Percentiles rank a stretch among this genome's conserved stretches.
Evolutionary conservation across 139 green algal genomes (phyloP).

Genomic region (Yamagishiella unicocca): DNA sequence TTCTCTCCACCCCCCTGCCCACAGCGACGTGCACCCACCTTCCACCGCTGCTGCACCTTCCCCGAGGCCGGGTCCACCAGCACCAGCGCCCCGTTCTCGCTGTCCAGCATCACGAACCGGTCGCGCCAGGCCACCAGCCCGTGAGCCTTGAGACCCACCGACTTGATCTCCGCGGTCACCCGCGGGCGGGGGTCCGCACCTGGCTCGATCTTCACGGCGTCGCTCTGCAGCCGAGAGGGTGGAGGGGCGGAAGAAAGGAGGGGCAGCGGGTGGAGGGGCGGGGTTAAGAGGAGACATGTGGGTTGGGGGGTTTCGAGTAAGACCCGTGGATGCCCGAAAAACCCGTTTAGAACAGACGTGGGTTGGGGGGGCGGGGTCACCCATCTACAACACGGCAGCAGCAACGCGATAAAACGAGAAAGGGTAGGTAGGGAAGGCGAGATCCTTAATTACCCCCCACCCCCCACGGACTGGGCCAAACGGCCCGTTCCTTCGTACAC

Average conservation of each 20-base stretch:
- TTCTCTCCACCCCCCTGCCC: too few relatives aligned
- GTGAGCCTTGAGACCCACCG: slow-evolving; percentile 74
- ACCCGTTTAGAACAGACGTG: too few relatives aligned
- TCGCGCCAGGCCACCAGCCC: slow-evolving; percentile 61
- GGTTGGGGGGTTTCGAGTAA: too few relatives aligned
- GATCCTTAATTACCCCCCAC: too few relatives aligned
- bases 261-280: neutral
- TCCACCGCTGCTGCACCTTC: neutral
- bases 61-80: slow-evolving; percentile 43
- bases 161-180: slow-evolving; percentile 37
- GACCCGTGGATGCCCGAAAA: too few relatives aligned
- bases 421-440: too few relatives aligned
- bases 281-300: neutral
- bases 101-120: slow-evolving; percentile 76
- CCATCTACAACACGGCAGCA: too few relatives aligned
- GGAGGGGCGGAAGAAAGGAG: neutral
- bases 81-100: slow-evolving; percentile 61
- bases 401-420: too few relatives aligned
- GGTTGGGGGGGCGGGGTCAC: too few relatives aligned
- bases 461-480: too few relatives aligned
- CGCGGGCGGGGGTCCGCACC: slow-evolving; percentile 2
- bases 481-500: too few relatives aligned
- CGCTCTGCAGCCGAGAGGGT: slow-evolving; percentile 50
- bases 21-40: slow-evolving; percentile 31
- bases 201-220: slow-evolving; percentile 66